Base-by-base conservation (phyloP, 2,329 filamentous ascomycete genomes). In the Aureobasidium sp. region DNA sequence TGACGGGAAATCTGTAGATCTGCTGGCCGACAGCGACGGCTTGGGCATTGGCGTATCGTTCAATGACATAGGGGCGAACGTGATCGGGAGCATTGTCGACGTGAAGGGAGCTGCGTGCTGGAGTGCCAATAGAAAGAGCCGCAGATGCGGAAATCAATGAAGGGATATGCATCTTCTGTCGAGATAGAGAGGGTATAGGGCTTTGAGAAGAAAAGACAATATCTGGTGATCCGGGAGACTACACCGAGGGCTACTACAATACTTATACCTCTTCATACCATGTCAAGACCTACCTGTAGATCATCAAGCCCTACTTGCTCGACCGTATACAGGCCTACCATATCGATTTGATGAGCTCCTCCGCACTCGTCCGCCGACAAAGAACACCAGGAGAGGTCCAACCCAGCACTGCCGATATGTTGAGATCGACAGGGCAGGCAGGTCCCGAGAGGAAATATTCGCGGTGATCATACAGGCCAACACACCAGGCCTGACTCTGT, bases 1-100 rank as follows among this genome's bases (percentile, higher is more conserved):
- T 79, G 2, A 79, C 77, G 3, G 73, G 71, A 67, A 78, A 77
- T 7, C 75, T 74, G 66, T 76, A 77, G 42, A 75, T 61, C 63
- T 77, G 76, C 11, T 67, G 65, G 12, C 72, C 72, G 27, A 77
- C 63, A n/a, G 67, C 67, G n/a, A 73, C 70, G 11, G 73, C 70
- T 31, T 73, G 70, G 20, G 71, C 70, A 11, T 69, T 67, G 12
- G 70, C 66, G 61, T 73, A 72, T 59, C 74, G 69, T 47, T 69
- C 72, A 36, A 76, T 68, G 42, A 75, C 67, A 56, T 76, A 76
- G 2, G 74, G 72, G 7, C 71, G 73, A 3, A 71, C 68, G 36
- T 68, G 66, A 3, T 70, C 66, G 5, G 74, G 74, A 1, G 75
- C 73, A 11, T 51, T 61, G 3, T 61, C 45, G 20, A 61, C 57